Percentiles rank a stretch among this genome's conserved stretches.
Evolutionary conservation across 345 rosid genomes (phyloP).

Genomic region (Arabidopsis suecica): DNA sequence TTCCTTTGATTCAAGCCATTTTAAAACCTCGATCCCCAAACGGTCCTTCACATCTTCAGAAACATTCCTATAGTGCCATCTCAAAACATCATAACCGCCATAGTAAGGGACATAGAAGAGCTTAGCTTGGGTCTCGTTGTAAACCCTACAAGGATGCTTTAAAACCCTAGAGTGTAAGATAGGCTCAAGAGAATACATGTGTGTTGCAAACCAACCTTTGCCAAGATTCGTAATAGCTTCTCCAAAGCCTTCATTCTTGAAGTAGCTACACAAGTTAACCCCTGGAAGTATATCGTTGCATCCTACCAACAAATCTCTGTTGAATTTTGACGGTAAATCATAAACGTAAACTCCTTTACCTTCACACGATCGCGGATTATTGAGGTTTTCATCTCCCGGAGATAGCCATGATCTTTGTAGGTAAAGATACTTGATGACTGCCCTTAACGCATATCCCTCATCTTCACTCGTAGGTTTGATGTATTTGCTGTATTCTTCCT

Average conservation of each 20-base stretch:
- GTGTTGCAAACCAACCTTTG: conserved; percentile 63
- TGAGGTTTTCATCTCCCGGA: background rate
- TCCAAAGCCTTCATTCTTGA: conserved; percentile 63
- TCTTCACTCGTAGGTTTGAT: conserved; percentile 43
- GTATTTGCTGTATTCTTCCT: conserved; percentile 15
- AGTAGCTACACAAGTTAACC: conserved; percentile 57
- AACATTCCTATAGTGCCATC: conserved; percentile 82
- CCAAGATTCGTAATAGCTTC: conserved; percentile 61
- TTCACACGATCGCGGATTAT: conserved; percentile 46
- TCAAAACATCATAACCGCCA: conserved; percentile 69
- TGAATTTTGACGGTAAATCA: conserved; percentile 73
- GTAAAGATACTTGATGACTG: conserved; percentile 48
- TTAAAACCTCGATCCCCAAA: conserved; percentile 54
- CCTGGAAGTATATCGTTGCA: conserved; percentile 72
- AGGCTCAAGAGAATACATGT: conserved; percentile 70
- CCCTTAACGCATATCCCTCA: conserved; percentile 48
- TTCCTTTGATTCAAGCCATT: conserved; percentile 60
- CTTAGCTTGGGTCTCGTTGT: conserved; percentile 59
- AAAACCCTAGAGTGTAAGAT: conserved; percentile 68
- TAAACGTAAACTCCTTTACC: conserved; percentile 72
- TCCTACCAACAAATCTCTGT: conserved; percentile 63
- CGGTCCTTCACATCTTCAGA: conserved; percentile 63
- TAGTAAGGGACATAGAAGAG: conserved; percentile 75
- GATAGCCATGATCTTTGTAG: conserved; percentile 61
- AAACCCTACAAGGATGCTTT: conserved; percentile 78